Conservation (phyloP, 179 eudicot species). For the Spergularia azorica region DNA sequence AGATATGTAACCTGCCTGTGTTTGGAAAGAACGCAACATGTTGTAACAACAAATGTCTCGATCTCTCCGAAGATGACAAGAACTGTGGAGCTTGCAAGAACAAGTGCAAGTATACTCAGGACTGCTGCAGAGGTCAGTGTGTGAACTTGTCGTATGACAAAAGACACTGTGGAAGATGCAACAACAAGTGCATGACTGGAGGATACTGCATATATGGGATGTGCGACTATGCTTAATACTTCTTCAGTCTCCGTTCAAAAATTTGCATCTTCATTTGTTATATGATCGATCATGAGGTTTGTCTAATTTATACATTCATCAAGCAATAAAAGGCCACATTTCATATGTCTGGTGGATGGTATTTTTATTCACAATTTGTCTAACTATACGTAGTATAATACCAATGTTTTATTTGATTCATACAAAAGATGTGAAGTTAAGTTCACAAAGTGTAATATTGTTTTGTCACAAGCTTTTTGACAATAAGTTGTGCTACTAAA, state of each 20-base stretch:
- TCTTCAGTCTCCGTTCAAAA: no score
- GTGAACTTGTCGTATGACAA: conserved; percentile 51
- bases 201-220: conserved; percentile 54
- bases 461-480: background rate
- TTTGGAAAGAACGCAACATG: conserved; percentile 45
- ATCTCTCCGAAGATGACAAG: conserved; percentile 34
- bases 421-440: background rate
- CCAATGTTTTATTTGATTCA: background rate
- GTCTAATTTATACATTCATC: background rate
- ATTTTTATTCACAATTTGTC: background rate
- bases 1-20: conserved; percentile 26
- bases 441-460: background rate
- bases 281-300: background rate
- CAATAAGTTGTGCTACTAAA: background rate
- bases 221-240: conserved; percentile 42
- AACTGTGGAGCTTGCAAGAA: conserved; percentile 62
- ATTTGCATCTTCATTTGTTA: no score
- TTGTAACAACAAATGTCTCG: conserved; percentile 71
- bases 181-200: conserved; percentile 38
- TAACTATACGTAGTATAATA: background rate
- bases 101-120: conserved; percentile 44
- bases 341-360: background rate
- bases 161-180: conserved; percentile 59
- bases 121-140: conserved; percentile 63
- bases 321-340: conserved; percentile 3